phyloP scores from a whole-genome alignment of 805 yeast species.

The Kuraishia borneana region DNA sequence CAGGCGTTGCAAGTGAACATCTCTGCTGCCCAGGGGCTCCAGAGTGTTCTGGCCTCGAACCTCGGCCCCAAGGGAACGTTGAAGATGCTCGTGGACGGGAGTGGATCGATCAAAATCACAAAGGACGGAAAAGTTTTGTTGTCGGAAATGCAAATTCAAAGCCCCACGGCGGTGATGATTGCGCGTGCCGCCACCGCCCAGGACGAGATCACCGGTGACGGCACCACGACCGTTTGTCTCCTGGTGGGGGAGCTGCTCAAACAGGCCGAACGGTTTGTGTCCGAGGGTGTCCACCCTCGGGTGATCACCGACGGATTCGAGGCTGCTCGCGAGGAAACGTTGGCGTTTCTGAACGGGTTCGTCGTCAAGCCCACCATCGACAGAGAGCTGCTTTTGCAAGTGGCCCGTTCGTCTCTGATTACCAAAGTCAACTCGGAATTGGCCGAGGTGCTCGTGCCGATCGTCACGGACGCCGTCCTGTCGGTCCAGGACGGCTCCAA shows the following conservation, averaged over 20 bases:
- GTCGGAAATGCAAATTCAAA: slow-evolving; percentile 93
- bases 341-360: slow-evolving; percentile 59
- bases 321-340: slow-evolving; percentile 65
- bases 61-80: slow-evolving; percentile 96
- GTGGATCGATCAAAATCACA: slow-evolving; percentile 90
- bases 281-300: slow-evolving; percentile 95
- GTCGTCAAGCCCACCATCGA: slow-evolving; percentile 49
- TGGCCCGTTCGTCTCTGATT: slow-evolving; percentile 79
- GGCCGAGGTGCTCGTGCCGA: slow-evolving; percentile 76
- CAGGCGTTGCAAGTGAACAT: slow-evolving; percentile 95
- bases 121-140: slow-evolving; percentile 93
- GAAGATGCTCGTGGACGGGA: slow-evolving; percentile 94
- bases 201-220: slow-evolving; percentile 99
- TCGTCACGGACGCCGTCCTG: slow-evolving; percentile 92
- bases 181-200: slow-evolving; percentile 98
- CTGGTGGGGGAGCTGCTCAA: slow-evolving; percentile 89
- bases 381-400: slow-evolving; percentile 82
- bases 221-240: slow-evolving; percentile 91
- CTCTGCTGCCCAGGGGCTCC: slow-evolving; percentile 94
- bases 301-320: slow-evolving; percentile 94
- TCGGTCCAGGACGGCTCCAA: slow-evolving; percentile 46
- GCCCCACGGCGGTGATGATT: slow-evolving; percentile 82
- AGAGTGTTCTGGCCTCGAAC: slow-evolving; percentile 82
- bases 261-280: slow-evolving; percentile 85
- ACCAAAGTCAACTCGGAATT: slow-evolving; percentile 78